A percentile compares a stretch with the other conserved stretches of the same genome.
phyloP scores from a whole-genome alignment of 1,284 basidiomycete species.

The Trichosporon ovoides region DNA sequence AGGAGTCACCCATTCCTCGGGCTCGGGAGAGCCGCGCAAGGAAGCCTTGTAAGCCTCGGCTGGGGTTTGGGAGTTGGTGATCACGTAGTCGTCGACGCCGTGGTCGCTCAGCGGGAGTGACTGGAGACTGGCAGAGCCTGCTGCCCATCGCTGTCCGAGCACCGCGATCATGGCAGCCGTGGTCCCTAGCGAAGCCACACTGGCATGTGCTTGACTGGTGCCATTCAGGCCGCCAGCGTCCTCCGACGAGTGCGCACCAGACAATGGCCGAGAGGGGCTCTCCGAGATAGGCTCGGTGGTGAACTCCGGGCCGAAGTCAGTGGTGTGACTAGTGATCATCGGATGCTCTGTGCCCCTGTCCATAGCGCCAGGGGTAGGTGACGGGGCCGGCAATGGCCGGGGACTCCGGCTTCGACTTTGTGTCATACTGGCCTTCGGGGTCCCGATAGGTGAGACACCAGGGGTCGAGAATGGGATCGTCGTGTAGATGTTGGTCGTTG shows the following conservation, averaged over 20 bases:
- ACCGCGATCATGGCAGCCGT: constrained; percentile 1
- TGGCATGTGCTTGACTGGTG: not conserved
- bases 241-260: not conserved
- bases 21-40: not conserved
- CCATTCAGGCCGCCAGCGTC: not conserved
- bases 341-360: not conserved
- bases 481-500: not conserved
- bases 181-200: not conserved
- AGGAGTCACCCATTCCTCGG: not conserved
- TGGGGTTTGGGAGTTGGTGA: not conserved
- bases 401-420: not conserved
- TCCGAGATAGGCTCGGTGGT: not conserved
- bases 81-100: not conserved
- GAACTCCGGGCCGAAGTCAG: not conserved
- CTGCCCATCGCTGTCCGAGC: not conserved
- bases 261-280: not conserved
- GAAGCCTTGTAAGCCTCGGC: constrained; percentile 1
- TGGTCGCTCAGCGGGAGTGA: not conserved
- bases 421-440: not conserved
- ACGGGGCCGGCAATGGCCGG: not conserved
- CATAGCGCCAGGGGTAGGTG: not conserved
- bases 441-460: not conserved
- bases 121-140: not conserved
- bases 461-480: not conserved
- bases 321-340: not conserved